Evolutionary conservation across 148 eudicot species (phyloP).

Genomic region (Polygonum maritimum): DNA sequence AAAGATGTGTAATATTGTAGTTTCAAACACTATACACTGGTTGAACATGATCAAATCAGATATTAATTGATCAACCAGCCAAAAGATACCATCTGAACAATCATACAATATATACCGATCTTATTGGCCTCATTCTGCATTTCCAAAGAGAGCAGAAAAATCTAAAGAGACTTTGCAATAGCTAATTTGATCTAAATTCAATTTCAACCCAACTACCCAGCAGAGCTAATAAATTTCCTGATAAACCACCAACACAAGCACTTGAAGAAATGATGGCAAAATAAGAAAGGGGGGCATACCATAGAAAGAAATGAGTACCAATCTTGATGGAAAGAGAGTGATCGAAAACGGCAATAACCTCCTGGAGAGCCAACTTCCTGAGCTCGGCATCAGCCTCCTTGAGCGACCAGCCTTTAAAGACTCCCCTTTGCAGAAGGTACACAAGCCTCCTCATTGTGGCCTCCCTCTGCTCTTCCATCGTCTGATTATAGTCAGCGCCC

Average conservation of each 20-base stretch:
- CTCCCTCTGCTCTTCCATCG: constrained; percentile 82
- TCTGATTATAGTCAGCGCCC: constrained; percentile 54
- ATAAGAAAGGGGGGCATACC: constrained; percentile 28
- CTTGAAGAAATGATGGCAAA: not conserved
- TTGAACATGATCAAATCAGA: not conserved
- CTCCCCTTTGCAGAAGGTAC: constrained; percentile 46
- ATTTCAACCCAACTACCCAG: not conserved
- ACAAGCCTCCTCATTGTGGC: constrained; percentile 49
- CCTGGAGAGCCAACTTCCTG: constrained; percentile 50
- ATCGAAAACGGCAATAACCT: constrained; percentile 50
- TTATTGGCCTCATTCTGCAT: too few species aligned
- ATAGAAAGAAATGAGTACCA: constrained; percentile 75
- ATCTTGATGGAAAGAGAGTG: constrained; percentile 65
- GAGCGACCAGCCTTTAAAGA: constrained; percentile 53
- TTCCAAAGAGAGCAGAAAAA: too few species aligned
- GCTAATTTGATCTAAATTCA: not conserved
- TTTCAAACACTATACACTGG: not conserved
- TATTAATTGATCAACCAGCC: not conserved
- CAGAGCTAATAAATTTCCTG: too few species aligned
- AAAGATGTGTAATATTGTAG: too few species aligned
- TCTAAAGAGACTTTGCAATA: too few species aligned
- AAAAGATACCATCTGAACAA: not conserved
- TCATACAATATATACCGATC: too few species aligned
- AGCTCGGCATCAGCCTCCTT: constrained; percentile 43
- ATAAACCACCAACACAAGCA: not conserved